These are phyloP conservation scores for Actinomucor elegans DNA, from an alignment of 371 early-diverging fungal species.

Conservation along the genomic window DNA sequence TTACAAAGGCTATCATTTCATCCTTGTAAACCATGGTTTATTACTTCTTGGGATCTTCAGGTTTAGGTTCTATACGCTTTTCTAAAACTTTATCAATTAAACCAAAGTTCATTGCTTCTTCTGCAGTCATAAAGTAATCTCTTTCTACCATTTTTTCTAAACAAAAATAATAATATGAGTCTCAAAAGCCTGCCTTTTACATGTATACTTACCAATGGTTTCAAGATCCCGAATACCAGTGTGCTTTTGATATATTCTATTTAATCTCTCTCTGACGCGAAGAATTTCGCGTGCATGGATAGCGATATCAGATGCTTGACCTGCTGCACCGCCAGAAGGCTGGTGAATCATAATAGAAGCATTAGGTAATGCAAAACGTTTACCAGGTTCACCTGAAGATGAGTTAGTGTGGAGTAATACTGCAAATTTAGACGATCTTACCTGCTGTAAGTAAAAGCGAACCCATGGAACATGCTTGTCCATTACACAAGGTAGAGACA, in stretches of 20 bases:
- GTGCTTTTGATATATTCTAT: slow-evolving; percentile 85
- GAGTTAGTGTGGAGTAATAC: background rate
- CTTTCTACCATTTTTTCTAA: slow-evolving; percentile 86
- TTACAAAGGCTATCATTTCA: slow-evolving; percentile 79
- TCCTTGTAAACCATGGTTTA: slow-evolving; percentile 47
- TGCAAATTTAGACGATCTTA: slow-evolving; percentile 13
- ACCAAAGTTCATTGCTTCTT: slow-evolving; percentile 91
- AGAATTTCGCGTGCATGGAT: slow-evolving; percentile 97
- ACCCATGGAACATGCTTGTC: slow-evolving; percentile 98
- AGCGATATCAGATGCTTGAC: slow-evolving; percentile 97
- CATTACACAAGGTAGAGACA: slow-evolving; percentile 93
- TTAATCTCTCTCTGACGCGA: slow-evolving; percentile 83
- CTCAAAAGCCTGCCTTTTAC: background rate
- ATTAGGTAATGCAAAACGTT: slow-evolving; percentile 87
- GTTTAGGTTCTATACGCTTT: slow-evolving; percentile 47
- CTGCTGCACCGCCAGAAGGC: slow-evolving; percentile 94
- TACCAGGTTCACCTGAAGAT: slow-evolving; percentile 77
- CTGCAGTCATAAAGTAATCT: slow-evolving; percentile 93
- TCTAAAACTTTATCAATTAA: slow-evolving; percentile 86
- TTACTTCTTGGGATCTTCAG: slow-evolving; percentile 33
- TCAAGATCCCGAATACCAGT: slow-evolving; percentile 79
- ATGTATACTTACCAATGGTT: slow-evolving; percentile 73
- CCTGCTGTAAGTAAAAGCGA: slow-evolving; percentile 90
- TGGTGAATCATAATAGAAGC: slow-evolving; percentile 97
- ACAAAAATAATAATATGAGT: background rate